Percentiles rank a stretch among this genome's conserved stretches.
Conservation (phyloP, 78 protist genomes). For the Ministeria vibrans region DNA sequence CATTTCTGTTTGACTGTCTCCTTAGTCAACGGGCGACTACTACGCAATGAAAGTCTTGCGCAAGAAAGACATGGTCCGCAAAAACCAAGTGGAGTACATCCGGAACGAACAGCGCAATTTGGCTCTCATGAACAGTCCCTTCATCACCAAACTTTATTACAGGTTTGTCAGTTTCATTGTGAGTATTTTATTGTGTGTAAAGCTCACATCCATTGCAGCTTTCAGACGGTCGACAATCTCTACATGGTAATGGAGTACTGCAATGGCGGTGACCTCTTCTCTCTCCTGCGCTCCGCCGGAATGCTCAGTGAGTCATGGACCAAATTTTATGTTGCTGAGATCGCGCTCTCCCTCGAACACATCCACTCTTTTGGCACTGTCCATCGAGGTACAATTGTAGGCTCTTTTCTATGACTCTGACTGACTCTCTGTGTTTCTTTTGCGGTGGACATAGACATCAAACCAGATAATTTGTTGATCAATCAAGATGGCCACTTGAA, state of each 20-base stretch:
- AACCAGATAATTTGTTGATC: slow-evolving; percentile 65
- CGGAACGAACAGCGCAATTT: slow-evolving; percentile 40
- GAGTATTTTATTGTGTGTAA: no score
- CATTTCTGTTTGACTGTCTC: no score
- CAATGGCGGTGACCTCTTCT: slow-evolving; percentile 19
- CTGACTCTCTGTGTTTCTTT: no score
- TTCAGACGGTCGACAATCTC: slow-evolving; percentile 31
- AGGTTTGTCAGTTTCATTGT: no score
- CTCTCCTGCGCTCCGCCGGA: background rate
- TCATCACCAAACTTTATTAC: slow-evolving; percentile 41
- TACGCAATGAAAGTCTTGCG: slow-evolving; percentile 82
- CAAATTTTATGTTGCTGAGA: slow-evolving; percentile 47
- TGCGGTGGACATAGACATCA: no score
- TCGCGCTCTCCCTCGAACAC: slow-evolving; percentile 54
- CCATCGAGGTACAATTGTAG: no score
- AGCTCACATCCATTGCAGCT: no score
- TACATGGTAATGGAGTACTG: slow-evolving; percentile 37
- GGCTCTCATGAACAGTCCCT: slow-evolving; percentile 20
- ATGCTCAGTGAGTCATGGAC: slow-evolving; percentile 9
- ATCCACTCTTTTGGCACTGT: slow-evolving; percentile 43
- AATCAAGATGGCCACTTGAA: slow-evolving; percentile 44
- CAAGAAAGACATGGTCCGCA: slow-evolving; percentile 57
- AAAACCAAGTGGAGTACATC: slow-evolving; percentile 45
- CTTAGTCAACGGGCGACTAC: slow-evolving; percentile 68
- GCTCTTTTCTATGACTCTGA: no score